Evolutionary conservation across 2,329 filamentous ascomycete species (phyloP).

Genomic region (Pyrenophora tritici-repentis): DNA sequence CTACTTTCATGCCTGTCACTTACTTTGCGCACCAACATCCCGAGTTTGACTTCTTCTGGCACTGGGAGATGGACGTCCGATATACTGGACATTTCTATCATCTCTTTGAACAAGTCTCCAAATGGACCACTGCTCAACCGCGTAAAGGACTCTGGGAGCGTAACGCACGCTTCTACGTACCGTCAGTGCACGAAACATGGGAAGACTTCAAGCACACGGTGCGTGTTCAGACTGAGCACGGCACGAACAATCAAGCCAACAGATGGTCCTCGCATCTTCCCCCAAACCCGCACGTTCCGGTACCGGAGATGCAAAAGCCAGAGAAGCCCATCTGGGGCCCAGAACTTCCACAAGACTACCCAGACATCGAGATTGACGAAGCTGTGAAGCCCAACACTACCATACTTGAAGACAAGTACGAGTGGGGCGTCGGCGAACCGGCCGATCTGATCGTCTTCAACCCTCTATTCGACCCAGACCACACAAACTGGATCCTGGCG

Average conservation of each 20-base stretch:
- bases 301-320: constrained; percentile 45
- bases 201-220: constrained; percentile 72
- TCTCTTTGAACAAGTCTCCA: constrained; percentile 68
- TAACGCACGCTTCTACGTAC: constrained; percentile 76
- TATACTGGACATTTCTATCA: constrained; percentile 91
- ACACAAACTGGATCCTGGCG: constrained; percentile 74
- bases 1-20: constrained; percentile 91
- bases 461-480: constrained; percentile 72
- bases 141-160: constrained; percentile 79
- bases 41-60: constrained; percentile 91
- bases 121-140: constrained; percentile 71
- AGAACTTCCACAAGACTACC: constrained; percentile 48
- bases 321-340: constrained; percentile 58
- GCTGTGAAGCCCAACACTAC: constrained; percentile 60
- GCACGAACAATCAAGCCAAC: constrained; percentile 53
- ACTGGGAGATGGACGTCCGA: constrained; percentile 92
- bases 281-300: constrained; percentile 51
- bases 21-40: constrained; percentile 88
- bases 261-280: constrained; percentile 50
- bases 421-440: constrained; percentile 72
- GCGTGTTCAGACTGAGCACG: constrained; percentile 63
- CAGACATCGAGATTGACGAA: constrained; percentile 58
- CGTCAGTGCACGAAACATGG: constrained; percentile 70
- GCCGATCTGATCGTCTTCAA: constrained; percentile 79
- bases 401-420: constrained; percentile 60